Conservation (phyloP, 2,329 filamentous ascomycete genomes). For the Chaetomiaceae sp. region DNA sequence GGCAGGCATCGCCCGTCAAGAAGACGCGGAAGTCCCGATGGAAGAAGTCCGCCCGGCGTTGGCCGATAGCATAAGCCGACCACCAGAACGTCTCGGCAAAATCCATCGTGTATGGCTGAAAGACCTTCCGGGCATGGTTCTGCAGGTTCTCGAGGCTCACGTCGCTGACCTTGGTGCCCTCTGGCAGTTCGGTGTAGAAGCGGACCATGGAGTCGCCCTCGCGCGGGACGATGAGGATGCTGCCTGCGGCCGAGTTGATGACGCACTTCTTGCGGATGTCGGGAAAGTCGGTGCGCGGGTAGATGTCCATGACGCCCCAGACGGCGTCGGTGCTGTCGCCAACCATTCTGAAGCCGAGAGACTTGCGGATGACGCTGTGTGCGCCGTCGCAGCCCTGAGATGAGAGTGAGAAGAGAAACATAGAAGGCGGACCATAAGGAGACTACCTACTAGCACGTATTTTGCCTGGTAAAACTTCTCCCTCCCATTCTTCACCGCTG, state of each 20-base stretch:
- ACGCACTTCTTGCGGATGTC: constrained; percentile 56
- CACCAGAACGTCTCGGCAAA: constrained; percentile 57
- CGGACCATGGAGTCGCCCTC: constrained; percentile 55
- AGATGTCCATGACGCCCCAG: constrained; percentile 55
- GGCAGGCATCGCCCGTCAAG: constrained; percentile 60
- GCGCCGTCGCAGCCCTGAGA: constrained; percentile 46
- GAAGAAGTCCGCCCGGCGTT: constrained; percentile 56
- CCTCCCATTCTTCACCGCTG: constrained; percentile 38
- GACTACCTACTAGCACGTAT: constrained; percentile 43
- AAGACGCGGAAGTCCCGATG: constrained; percentile 55
- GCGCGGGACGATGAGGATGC: constrained; percentile 57
- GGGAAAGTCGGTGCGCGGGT: constrained; percentile 54
- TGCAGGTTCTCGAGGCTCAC: constrained; percentile 53
- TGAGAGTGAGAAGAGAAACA: neutral
- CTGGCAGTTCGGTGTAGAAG: constrained; percentile 58
- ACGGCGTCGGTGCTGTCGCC: constrained; percentile 55
- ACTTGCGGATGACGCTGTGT: constrained; percentile 47
- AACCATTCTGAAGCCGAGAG: constrained; percentile 53
- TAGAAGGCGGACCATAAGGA: neutral
- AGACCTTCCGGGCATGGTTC: constrained; percentile 46
- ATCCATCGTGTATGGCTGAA: constrained; percentile 51
- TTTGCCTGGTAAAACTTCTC: constrained; percentile 42
- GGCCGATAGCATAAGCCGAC: constrained; percentile 60
- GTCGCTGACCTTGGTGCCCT: constrained; percentile 44
- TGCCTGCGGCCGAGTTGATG: constrained; percentile 52